Conservation (phyloP, 257 asterid genomes). For the Penstemon barbatus region DNA sequence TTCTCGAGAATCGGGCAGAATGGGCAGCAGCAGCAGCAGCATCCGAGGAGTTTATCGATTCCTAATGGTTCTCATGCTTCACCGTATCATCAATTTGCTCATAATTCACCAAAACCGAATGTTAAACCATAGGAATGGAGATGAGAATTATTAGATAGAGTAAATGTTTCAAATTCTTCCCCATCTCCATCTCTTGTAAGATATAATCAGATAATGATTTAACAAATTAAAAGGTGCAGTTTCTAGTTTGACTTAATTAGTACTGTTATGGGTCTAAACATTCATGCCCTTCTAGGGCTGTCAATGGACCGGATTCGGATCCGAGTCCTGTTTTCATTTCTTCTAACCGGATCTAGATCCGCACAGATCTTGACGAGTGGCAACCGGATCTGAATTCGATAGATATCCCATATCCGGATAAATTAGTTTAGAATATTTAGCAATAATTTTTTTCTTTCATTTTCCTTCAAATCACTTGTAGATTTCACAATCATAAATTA, state of each 20-base stretch:
- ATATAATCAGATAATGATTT: not conserved
- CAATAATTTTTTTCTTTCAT: too few relatives aligned
- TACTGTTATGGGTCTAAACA: too few relatives aligned
- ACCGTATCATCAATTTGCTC: constrained; percentile 44
- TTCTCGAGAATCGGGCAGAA: constrained; percentile 40
- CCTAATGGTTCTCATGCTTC: constrained; percentile 48
- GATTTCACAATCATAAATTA: too few relatives aligned
- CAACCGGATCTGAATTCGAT: too few relatives aligned
- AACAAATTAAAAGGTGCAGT: not conserved
- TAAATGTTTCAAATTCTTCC: not conserved
- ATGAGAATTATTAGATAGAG: not conserved
- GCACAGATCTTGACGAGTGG: too few relatives aligned
- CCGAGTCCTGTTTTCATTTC: too few relatives aligned
- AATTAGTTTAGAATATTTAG: too few relatives aligned
- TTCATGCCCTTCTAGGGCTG: too few relatives aligned
- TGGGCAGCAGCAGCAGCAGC: constrained; percentile 37
- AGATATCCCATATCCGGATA: too few relatives aligned
- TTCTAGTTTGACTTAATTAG: not conserved
- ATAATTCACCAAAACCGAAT: constrained; percentile 53
- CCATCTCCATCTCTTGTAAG: not conserved
- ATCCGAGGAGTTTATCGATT: constrained; percentile 53
- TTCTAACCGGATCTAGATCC: too few relatives aligned
- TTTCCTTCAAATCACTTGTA: too few relatives aligned
- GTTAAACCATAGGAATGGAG: constrained; percentile 42
- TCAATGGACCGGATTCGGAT: too few relatives aligned